Evolutionary conservation across 208 protist genomes (phyloP).

Genomic region (Leptomonas seymouri): DNA sequence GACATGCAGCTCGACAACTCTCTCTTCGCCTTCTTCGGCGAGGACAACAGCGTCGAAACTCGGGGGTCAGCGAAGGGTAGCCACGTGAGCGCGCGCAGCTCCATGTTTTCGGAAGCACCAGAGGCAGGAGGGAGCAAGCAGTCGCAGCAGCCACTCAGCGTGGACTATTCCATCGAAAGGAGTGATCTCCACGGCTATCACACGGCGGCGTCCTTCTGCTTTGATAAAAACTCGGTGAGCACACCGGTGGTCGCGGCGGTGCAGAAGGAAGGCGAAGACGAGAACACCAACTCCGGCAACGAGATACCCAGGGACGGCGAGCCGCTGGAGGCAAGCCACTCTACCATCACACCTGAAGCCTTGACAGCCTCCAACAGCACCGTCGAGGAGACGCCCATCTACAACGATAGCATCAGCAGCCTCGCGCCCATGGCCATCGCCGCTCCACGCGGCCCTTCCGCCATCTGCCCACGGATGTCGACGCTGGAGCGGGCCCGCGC

Average conservation of each 20-base stretch:
- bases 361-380: too few relatives aligned
- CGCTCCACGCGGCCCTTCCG: slow-evolving; percentile 3
- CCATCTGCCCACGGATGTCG: background rate
- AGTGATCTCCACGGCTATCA: slow-evolving; percentile 19
- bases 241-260: too few relatives aligned
- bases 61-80: background rate
- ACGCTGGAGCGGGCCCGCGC: slow-evolving; percentile 4
- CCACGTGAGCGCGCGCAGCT: background rate
- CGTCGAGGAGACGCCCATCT: too few relatives aligned
- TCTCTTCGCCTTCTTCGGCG: slow-evolving; percentile 12
- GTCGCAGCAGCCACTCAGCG: slow-evolving; percentile 1
- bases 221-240: background rate
- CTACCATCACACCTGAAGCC: too few relatives aligned
- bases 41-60: background rate
- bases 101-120: background rate
- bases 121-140: background rate
- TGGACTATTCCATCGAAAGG: background rate
- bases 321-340: too few relatives aligned
- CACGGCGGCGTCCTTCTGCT: slow-evolving; percentile 26
- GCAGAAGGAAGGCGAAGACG: too few relatives aligned
- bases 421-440: slow-evolving; percentile 11
- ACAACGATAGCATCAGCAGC: background rate
- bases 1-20: slow-evolving; percentile 10
- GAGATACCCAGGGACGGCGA: too few relatives aligned
- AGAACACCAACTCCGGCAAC: too few relatives aligned